Percentiles rank a stretch among this genome's conserved stretches.
These are phyloP conservation scores for Rauvolfia tetraphylla DNA, from an alignment of 257 asterid genomes.

Conservation along the genomic window DNA sequence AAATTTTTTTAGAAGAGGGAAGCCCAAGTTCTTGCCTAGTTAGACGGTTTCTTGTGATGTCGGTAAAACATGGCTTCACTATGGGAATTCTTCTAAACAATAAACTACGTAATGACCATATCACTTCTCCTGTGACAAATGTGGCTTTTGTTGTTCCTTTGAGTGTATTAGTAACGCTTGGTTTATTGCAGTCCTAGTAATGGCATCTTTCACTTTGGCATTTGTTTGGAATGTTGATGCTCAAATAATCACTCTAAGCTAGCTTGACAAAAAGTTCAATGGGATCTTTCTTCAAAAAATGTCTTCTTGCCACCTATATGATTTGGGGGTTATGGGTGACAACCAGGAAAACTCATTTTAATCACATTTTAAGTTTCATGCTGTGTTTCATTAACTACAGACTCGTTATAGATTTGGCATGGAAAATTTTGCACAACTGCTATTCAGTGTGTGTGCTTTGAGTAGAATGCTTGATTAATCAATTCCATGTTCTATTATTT, in stretches of 20 bases:
- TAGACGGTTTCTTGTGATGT: background rate
- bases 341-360: background rate
- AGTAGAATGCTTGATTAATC: background rate
- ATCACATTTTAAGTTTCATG: background rate
- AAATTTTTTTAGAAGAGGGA: background rate
- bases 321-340: background rate
- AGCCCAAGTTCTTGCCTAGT: background rate
- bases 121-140: background rate
- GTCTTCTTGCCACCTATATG: background rate
- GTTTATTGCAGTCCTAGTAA: background rate
- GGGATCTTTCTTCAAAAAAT: background rate
- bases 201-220: background rate
- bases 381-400: background rate
- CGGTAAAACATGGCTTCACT: background rate
- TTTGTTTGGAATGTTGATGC: background rate
- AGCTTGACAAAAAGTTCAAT: background rate
- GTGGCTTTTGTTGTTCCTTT: background rate
- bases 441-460: no score
- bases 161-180: background rate
- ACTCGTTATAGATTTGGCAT: background rate
- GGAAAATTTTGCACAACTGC: background rate
- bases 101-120: background rate
- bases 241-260: background rate
- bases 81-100: background rate
- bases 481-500: background rate